Evolutionary conservation across 768 basidiomycete species (phyloP), one percentile per base, ranked within the genome.

Genomic region (Pleurotus sapidus): DNA sequence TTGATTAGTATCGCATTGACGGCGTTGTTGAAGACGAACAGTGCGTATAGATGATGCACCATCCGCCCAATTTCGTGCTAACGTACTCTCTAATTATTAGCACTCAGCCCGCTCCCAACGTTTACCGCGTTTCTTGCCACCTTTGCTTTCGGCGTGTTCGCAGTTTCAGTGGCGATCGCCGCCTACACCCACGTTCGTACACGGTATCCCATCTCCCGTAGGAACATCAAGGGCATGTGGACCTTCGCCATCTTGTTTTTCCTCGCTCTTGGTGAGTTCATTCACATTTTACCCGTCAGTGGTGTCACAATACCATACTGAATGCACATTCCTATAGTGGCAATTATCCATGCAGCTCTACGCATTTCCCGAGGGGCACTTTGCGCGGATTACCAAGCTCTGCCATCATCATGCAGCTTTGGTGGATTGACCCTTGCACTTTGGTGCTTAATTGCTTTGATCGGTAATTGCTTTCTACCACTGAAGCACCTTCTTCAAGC

Each of bases 101-200:
- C 24, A 24, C 39, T 54, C 6, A 17, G 34, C 8, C 51, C 51
- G 23, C 34, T 54, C 2, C 51, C 51, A 14, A 54, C 51, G 15
- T 54, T 54, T 18, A 39, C 51, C 12, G 42, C 42, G 51, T 54
- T 54, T 54, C 24, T 54, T 37, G 51, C 51, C n/a, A 54, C 51
- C 6, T 54, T 54, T 24, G 39, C 51, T 42, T 54, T 54, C 20
- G 51, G 37, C 23, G 37, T 54, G 6, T 54, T 54, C 51, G 39
- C 51, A n/a, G 42, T 54, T 23, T 54, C 51, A 5, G 24, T 54
- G 18, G 39, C 39, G 14, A 14, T 54, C 51, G 42, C 34, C 4
- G 51, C 51, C 12, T 54, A 54, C 27, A 54, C 37, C 14, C 51
- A 42, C 25, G 51, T 42, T 12, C 51, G 51, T 39, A 27, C 18